Percentiles rank a stretch among this genome's conserved stretches.
Evolutionary conservation across 2,329 filamentous ascomycete genomes (phyloP).

Genomic region (Mycosphaerella sp.): DNA sequence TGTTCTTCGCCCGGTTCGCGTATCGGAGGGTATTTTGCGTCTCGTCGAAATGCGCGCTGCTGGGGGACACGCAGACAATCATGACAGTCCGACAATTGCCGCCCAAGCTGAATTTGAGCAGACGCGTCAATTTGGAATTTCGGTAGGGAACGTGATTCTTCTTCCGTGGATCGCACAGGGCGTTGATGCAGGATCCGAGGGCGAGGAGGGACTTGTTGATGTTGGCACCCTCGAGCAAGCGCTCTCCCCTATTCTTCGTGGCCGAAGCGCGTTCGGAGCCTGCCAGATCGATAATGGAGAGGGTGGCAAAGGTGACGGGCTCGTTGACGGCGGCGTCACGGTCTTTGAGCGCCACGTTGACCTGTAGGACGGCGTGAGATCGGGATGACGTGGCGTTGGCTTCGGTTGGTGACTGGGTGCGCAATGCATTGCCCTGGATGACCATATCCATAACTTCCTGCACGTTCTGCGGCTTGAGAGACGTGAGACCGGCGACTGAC

Average conservation of each 20-base stretch:
- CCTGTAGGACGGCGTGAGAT: slow-evolving; percentile 94
- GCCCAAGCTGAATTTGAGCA: slow-evolving; percentile 93
- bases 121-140: slow-evolving; percentile 91
- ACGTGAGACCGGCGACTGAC: slow-evolving; percentile 82
- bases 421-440: slow-evolving; percentile 84
- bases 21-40: slow-evolving; percentile 97
- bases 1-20: slow-evolving; percentile 97
- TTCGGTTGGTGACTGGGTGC: slow-evolving; percentile 93
- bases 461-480: slow-evolving; percentile 83
- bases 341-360: slow-evolving; percentile 92
- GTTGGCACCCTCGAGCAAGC: slow-evolving; percentile 88
- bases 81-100: slow-evolving; percentile 99
- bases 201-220: slow-evolving; percentile 98
- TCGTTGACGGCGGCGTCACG: slow-evolving; percentile 88
- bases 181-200: slow-evolving; percentile 95
- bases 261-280: slow-evolving; percentile 94
- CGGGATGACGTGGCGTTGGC: slow-evolving; percentile 96
- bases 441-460: slow-evolving; percentile 99
- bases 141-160: slow-evolving; percentile 93
- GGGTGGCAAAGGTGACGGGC: slow-evolving; percentile 93
- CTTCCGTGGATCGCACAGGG: slow-evolving; percentile 86
- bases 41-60: slow-evolving; percentile 94
- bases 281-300: slow-evolving; percentile 96
- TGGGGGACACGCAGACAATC: slow-evolving; percentile 98
- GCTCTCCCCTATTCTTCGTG: slow-evolving; percentile 91